A percentile compares a stretch with the other conserved stretches of the same genome.
These are phyloP conservation scores for Metarhizium anisopliae DNA, from an alignment of 2,329 filamentous ascomycete genomes.

Conservation along the genomic window DNA sequence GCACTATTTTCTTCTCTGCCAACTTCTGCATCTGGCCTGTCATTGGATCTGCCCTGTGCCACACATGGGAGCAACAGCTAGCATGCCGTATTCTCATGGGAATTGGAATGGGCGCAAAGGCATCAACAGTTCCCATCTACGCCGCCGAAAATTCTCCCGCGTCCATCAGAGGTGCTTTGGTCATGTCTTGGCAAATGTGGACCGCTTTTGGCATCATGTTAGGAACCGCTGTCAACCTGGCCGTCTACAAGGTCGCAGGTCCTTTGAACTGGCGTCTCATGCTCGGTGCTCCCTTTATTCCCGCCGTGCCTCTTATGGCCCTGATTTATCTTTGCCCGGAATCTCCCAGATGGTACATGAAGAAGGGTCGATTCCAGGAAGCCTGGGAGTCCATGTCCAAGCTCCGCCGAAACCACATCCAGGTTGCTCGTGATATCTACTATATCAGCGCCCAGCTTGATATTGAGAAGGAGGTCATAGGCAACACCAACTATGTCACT, in stretches of 20 bases:
- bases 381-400: constrained; percentile 47
- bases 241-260: constrained; percentile 15
- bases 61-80: constrained; percentile 59
- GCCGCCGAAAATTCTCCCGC: constrained; percentile 65
- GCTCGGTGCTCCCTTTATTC: constrained; percentile 52
- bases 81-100: constrained; percentile 59
- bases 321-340: constrained; percentile 55
- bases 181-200: constrained; percentile 75
- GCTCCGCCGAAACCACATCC: constrained; percentile 44
- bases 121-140: constrained; percentile 61
- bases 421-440: constrained; percentile 52
- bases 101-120: constrained; percentile 60
- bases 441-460: constrained; percentile 37
- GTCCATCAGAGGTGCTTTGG: constrained; percentile 60
- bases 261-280: constrained; percentile 28
- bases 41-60: constrained; percentile 54
- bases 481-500: constrained; percentile 30
- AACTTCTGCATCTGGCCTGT: constrained; percentile 59
- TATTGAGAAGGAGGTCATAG: constrained; percentile 28
- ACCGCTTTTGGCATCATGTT: constrained; percentile 44
- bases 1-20: constrained; percentile 61
- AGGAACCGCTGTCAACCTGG: constrained; percentile 31
- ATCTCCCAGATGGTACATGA: constrained; percentile 55
- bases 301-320: constrained; percentile 41
- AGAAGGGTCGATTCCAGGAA: constrained; percentile 50